A percentile compares a stretch with the other conserved stretches of the same genome.
Evolutionary conservation across 345 rosid species (phyloP).

Genomic region (Rubroshorea leprosula): DNA sequence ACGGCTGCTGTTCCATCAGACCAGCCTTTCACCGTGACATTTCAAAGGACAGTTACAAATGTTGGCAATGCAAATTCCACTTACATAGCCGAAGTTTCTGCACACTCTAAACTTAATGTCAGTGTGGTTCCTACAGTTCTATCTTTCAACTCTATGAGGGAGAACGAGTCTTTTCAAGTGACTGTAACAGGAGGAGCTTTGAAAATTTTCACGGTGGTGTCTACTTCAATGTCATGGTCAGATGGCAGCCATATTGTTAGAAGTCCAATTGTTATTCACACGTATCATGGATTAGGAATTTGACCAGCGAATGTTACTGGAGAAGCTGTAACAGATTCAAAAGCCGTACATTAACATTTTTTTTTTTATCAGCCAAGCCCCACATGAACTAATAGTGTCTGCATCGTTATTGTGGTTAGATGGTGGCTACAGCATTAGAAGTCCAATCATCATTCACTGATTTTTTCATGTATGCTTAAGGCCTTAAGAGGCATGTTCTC

Average conservation of each 20-base stretch:
- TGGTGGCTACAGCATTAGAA: too few relatives aligned
- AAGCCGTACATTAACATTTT: too few relatives aligned
- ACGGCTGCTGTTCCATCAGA: neutral
- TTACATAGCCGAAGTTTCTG: neutral
- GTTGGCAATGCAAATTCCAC: constrained; percentile 16
- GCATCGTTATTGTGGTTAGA: too few relatives aligned
- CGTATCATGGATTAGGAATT: neutral
- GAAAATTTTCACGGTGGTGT: neutral
- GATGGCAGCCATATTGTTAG: constrained; percentile 16
- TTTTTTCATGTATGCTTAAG: too few relatives aligned
- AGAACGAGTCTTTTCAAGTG: constrained; percentile 14
- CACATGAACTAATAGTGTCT: too few relatives aligned
- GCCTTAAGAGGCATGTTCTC: too few relatives aligned
- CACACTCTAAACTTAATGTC: neutral
- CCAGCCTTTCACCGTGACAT: constrained; percentile 7
- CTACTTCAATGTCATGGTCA: constrained; percentile 16
- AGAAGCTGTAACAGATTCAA: too few relatives aligned
- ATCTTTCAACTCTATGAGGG: constrained; percentile 12
- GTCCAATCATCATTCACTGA: too few relatives aligned
- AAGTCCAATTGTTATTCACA: constrained; percentile 21
- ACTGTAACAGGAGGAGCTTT: constrained; percentile 7
- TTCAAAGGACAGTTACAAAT: constrained; percentile 20
- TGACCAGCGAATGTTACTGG: too few relatives aligned
- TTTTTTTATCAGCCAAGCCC: too few relatives aligned
- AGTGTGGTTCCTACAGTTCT: constrained; percentile 15